Percentiles rank a stretch among this genome's conserved stretches.
Evolutionary conservation across 306 rosid genomes (phyloP).

Genomic region (Glycine soja): DNA sequence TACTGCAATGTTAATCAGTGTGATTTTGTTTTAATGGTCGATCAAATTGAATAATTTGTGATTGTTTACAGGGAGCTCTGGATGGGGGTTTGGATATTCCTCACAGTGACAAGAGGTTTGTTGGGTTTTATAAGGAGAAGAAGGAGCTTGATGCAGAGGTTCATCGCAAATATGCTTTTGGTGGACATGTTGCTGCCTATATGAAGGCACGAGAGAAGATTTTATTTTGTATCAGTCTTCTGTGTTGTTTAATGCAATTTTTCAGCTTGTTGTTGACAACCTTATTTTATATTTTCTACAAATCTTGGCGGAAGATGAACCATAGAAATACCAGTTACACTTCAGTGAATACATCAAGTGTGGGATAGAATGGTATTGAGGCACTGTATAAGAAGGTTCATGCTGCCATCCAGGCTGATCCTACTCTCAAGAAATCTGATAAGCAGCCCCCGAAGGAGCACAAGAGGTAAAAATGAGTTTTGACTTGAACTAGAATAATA

Average conservation of each 20-base stretch:
- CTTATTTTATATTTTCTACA: slow-evolving; percentile 35
- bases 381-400: slow-evolving; percentile 82
- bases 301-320: slow-evolving; percentile 79
- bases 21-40: not conserved
- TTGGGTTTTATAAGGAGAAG: slow-evolving; percentile 72
- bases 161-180: slow-evolving; percentile 82
- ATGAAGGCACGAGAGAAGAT: slow-evolving; percentile 58
- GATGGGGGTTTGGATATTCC: slow-evolving; percentile 96
- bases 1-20: not conserved
- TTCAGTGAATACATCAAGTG: slow-evolving; percentile 77
- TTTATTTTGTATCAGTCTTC: not conserved
- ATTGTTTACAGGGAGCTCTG: slow-evolving; percentile 71
- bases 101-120: slow-evolving; percentile 91
- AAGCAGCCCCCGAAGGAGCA: slow-evolving; percentile 71
- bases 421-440: slow-evolving; percentile 55
- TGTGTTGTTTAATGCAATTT: no score
- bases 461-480: slow-evolving; percentile 60
- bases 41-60: not conserved
- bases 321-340: slow-evolving; percentile 81
- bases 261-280: no score
- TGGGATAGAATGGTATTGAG: slow-evolving; percentile 66
- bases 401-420: slow-evolving; percentile 83
- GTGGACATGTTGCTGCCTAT: slow-evolving; percentile 75
- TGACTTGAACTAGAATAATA: not conserved
- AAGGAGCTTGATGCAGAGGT: slow-evolving; percentile 83